Base-by-base conservation (phyloP, 1,284 basidiomycete genomes). In the Cutaneotrichosporon cavernicola region DNA sequence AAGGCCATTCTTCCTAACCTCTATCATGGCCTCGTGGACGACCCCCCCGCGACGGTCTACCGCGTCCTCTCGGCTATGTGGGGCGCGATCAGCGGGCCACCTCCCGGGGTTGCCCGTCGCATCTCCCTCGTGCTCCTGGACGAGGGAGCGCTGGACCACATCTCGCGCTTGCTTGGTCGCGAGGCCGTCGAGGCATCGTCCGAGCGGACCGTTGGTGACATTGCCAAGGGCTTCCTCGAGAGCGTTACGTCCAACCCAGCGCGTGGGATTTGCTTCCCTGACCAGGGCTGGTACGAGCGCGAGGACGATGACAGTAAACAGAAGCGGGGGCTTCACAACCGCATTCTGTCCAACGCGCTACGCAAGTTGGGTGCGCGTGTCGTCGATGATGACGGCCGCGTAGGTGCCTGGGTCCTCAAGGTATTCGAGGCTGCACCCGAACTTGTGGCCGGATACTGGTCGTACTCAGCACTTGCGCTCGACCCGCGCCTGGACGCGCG, bases 221-320 rank as follows among this genome's bases (percentile, higher is more conserved):
- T 97, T 7, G 88, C 86, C 0, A 90, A 92, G 68, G 91, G 94
- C 72, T 97, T 97, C 76, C 81, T 97, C 6, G 85, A 96, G 51
- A 90, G 89, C 10, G 86, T 93, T n/a, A 91, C 90, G 70, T 90
- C 91, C 0, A 87, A 86, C 31, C 90, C 91, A 0, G 92, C 92
- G 0, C 82, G 84, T 21, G 95, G 94, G 0, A 83, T 97, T 26
- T 97, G 93, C 75, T 97, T 96, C 80, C 85, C 83, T 56, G 92
- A 96, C 74, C 85, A 86, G 16, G 94, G 93, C 0, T 97, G 94
- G 94, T 97, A 97, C 73, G 88, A 88, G 2, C 86, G 90, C 10
- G 74, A 76, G 0, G 83, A 83, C 2, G 68, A 66, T 4, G 68
- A 71, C 10, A 61, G 66, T 47, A 68, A 72, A 59, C 70, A 62